These are phyloP conservation scores for Mollisia scopiformis DNA, from an alignment of 2,329 filamentous ascomycete species.

Conservation along the genomic window DNA sequence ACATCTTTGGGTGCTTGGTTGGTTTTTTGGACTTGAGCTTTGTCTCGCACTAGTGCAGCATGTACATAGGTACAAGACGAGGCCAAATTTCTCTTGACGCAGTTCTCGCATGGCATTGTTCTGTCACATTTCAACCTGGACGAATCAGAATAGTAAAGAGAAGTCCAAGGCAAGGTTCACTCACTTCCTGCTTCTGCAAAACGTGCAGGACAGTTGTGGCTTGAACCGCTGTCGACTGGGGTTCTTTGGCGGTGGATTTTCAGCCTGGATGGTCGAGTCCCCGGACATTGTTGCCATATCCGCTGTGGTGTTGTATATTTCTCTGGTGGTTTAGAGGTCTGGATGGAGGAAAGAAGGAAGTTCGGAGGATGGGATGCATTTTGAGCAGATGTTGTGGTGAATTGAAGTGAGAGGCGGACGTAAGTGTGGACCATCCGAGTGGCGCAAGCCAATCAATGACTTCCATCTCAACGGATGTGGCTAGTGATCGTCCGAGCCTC, in stretches of 20 bases:
- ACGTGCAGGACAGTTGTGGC: conserved; percentile 33
- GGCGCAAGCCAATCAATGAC: neutral
- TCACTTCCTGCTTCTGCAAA: conserved; percentile 33
- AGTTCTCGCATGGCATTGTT: conserved; percentile 53
- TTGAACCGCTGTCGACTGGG: conserved; percentile 27
- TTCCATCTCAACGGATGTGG: neutral
- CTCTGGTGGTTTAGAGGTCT: neutral
- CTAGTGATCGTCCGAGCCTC: neutral
- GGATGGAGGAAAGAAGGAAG: neutral
- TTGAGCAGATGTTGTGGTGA: neutral
- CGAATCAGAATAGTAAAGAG: neutral
- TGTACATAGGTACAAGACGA: conserved; percentile 53
- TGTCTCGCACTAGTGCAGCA: conserved; percentile 38
- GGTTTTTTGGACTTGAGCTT: conserved; percentile 16
- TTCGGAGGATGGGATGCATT: neutral
- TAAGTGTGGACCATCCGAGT: neutral
- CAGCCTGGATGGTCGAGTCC: neutral
- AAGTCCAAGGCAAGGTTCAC: neutral
- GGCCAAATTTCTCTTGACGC: conserved; percentile 50
- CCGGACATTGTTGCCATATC: neutral
- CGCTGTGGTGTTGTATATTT: neutral
- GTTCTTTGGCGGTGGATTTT: neutral
- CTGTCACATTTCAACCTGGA: conserved; percentile 54
- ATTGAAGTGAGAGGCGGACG: neutral
- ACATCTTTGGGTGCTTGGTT: conserved; percentile 45